phyloP scores from a whole-genome alignment of 345 rosid genomes.

The Noccaea caerulescens region DNA sequence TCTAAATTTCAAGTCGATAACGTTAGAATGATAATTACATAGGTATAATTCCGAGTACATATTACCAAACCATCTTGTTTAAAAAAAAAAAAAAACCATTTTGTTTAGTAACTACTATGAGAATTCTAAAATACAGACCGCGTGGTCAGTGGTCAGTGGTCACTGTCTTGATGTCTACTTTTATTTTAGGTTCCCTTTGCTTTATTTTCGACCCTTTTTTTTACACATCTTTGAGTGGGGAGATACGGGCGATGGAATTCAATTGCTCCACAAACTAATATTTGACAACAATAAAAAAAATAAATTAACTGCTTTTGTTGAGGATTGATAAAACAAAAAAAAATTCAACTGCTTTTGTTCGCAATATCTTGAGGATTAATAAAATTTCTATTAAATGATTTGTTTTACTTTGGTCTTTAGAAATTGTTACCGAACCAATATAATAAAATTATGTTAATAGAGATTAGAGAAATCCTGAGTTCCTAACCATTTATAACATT shows the following conservation, averaged over 20 bases:
- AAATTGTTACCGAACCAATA: background rate
- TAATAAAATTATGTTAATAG: background rate
- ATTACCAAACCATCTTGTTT: slow-evolving; percentile 14
- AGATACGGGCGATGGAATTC: background rate
- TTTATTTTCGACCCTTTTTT: slow-evolving; percentile 17
- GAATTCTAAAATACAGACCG: slow-evolving; percentile 23
- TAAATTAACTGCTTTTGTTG: background rate
- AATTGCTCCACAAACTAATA: background rate
- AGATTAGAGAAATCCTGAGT: background rate
- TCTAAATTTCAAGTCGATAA: background rate
- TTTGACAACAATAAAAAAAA: slow-evolving; percentile 3
- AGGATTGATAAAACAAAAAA: no score
- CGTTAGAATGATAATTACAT: slow-evolving; percentile 3
- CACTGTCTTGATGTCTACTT: slow-evolving; percentile 14
- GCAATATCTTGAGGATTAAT: background rate
- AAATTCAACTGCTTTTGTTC: background rate
- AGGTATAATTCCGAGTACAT: background rate
- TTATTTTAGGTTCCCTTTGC: slow-evolving; percentile 22
- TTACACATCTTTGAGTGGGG: background rate
- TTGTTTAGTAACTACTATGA: slow-evolving; percentile 18
- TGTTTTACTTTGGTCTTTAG: background rate
- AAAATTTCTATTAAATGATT: background rate
- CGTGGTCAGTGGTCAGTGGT: slow-evolving; percentile 39
- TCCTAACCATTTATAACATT: background rate
- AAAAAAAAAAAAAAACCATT: no score